Evolutionary conservation across 1,139 yeast species (phyloP).

Genomic region (Blastobotrys buckinghamii): DNA sequence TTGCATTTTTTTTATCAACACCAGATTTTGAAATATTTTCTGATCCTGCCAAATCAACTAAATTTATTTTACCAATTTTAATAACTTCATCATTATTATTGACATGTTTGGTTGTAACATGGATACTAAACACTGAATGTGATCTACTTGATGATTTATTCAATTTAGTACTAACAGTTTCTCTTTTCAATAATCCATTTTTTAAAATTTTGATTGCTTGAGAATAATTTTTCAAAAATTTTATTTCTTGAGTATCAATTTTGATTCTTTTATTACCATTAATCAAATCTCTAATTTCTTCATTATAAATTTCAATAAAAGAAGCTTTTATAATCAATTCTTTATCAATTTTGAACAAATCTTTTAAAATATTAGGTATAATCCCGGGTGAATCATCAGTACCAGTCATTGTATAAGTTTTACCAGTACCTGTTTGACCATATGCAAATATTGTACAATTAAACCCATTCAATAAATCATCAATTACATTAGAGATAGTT

Average conservation of each 20-base stretch:
- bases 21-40: constrained; percentile 78
- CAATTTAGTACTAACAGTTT: constrained; percentile 57
- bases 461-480: constrained; percentile 31
- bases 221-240: constrained; percentile 26
- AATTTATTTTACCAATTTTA: constrained; percentile 65
- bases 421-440: constrained; percentile 90
- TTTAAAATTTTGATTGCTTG: constrained; percentile 39
- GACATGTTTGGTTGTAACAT: constrained; percentile 38
- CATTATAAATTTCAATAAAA: constrained; percentile 69
- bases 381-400: constrained; percentile 46
- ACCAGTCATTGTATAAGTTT: constrained; percentile 84
- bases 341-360: constrained; percentile 19
- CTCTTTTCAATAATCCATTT: constrained; percentile 46
- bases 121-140: constrained; percentile 66
- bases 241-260: constrained; percentile 42
- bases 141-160: constrained; percentile 55
- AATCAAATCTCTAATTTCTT: constrained; percentile 57
- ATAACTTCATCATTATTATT: constrained; percentile 45
- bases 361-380: constrained; percentile 52
- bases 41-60: constrained; percentile 88
- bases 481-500: constrained; percentile 40
- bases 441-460: constrained; percentile 81
- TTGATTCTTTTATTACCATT: constrained; percentile 34
- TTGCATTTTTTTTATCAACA: constrained; percentile 57
- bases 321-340: constrained; percentile 65